phyloP scores from a whole-genome alignment of 2,329 filamentous ascomycete genomes.

The Nemania abortiva region DNA sequence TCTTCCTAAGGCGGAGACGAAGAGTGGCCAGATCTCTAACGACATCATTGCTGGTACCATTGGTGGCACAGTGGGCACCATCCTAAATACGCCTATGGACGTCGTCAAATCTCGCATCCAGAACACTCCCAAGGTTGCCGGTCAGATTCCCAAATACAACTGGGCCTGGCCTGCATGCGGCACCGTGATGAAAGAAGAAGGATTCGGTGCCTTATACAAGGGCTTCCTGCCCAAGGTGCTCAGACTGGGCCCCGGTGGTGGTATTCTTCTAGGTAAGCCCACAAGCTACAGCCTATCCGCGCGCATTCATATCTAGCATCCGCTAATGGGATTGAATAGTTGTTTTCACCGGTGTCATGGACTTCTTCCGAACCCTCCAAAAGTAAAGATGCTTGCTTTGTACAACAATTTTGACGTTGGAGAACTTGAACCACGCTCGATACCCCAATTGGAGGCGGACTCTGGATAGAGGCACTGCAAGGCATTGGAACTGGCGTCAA shows the following conservation, averaged over 20 bases:
- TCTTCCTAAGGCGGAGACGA: conserved; percentile 83
- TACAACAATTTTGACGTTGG: conserved; percentile 6
- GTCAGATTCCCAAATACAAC: conserved; percentile 92
- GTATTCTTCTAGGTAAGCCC: conserved; percentile 71
- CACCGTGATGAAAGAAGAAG: conserved; percentile 93
- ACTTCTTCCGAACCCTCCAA: conserved; percentile 44
- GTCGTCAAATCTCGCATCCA: conserved; percentile 95
- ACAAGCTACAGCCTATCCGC: not conserved
- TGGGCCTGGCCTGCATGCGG: conserved; percentile 93
- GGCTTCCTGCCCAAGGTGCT: conserved; percentile 97
- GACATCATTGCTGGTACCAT: conserved; percentile 88
- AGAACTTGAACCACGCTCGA: conserved; percentile 31
- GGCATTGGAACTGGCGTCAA: conserved; percentile 30
- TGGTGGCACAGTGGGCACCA: conserved; percentile 88
- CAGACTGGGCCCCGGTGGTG: conserved; percentile 65
- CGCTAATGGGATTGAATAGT: conserved; percentile 30
- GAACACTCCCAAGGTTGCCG: conserved; percentile 87
- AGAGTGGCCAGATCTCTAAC: conserved; percentile 84
- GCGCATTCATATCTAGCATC: not conserved
- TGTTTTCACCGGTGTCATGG: conserved; percentile 45
- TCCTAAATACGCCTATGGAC: conserved; percentile 79
- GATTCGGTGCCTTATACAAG: conserved; percentile 93
- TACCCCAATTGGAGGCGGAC: conserved; percentile 34
- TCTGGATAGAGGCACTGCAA: conserved; percentile 27
- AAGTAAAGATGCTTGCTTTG: conserved; percentile 30